phyloP scores from a whole-genome alignment of 2,329 filamentous ascomycete genomes.

The Xenoacremonium recifei region DNA sequence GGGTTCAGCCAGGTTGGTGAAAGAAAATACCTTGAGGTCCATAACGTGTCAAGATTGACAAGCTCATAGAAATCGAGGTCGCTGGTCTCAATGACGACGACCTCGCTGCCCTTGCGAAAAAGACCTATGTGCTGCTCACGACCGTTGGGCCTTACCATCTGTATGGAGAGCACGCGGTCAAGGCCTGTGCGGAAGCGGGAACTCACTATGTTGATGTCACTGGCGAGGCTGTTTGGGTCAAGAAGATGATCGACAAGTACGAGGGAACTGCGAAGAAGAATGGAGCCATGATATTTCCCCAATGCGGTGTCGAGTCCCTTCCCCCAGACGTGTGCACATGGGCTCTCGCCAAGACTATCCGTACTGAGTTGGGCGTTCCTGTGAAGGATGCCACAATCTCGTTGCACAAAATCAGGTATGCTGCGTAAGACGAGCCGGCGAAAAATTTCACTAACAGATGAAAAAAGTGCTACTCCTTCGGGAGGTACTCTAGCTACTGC shows the following conservation, averaged over 20 bases:
- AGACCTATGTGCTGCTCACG: slow-evolving; percentile 55
- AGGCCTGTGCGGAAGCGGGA: slow-evolving; percentile 59
- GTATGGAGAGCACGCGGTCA: slow-evolving; percentile 58
- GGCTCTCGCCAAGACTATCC: slow-evolving; percentile 49
- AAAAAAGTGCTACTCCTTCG: slow-evolving; percentile 42
- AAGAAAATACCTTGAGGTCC: neutral
- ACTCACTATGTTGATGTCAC: slow-evolving; percentile 66
- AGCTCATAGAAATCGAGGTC: slow-evolving; percentile 48
- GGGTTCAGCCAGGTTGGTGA: slow-evolving; percentile 63
- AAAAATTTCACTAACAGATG: slow-evolving; percentile 6
- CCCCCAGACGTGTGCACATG: slow-evolving; percentile 60
- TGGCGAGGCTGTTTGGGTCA: slow-evolving; percentile 57
- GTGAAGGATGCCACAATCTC: slow-evolving; percentile 55
- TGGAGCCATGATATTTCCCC: slow-evolving; percentile 60
- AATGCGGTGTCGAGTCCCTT: slow-evolving; percentile 61
- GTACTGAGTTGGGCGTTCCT: slow-evolving; percentile 46
- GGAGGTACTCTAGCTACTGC: slow-evolving; percentile 70
- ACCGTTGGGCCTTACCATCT: slow-evolving; percentile 58
- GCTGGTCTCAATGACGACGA: slow-evolving; percentile 46
- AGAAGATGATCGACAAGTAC: slow-evolving; percentile 61
- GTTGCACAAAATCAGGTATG: slow-evolving; percentile 41
- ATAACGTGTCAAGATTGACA: too few relatives aligned
- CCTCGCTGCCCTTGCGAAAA: slow-evolving; percentile 50
- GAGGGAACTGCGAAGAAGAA: slow-evolving; percentile 49
- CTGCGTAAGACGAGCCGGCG: neutral